A percentile compares a stretch with the other conserved stretches of the same genome.
phyloP scores from a whole-genome alignment of 441 rosid species.

The Breynia disticha region DNA sequence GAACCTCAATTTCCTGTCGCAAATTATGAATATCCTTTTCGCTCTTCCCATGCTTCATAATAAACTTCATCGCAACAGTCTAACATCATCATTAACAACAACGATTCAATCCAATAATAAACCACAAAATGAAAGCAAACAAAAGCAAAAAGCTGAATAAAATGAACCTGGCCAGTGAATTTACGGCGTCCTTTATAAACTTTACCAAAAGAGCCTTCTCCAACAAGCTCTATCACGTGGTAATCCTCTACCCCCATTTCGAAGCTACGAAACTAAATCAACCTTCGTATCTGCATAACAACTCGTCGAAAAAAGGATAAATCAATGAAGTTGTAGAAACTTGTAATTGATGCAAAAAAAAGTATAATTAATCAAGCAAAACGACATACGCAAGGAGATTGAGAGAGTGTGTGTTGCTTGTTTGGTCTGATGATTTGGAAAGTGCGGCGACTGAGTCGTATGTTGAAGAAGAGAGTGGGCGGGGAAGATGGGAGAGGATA shows the following conservation, averaged over 20 bases:
- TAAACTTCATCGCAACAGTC: constrained; percentile 99
- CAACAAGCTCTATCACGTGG: constrained; percentile 91
- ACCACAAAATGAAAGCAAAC: neutral
- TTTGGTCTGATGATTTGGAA: no score
- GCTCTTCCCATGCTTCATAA: constrained; percentile 89
- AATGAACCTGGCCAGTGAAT: constrained; percentile 74
- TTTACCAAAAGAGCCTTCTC: constrained; percentile 95
- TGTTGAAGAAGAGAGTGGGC: no score
- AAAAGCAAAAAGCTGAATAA: constrained; percentile 3
- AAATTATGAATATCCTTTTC: constrained; percentile 88
- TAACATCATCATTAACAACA: constrained; percentile 22
- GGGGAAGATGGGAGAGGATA: neutral
- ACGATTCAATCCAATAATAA: constrained; percentile 6
- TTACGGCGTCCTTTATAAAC: constrained; percentile 90
- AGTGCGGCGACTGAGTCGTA: no score
- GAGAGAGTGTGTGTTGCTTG: no score
- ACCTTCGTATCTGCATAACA: neutral
- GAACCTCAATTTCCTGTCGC: constrained; percentile 95
- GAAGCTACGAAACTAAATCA: neutral
- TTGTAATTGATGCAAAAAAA: no score
- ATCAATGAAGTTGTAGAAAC: neutral
- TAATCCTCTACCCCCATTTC: constrained; percentile 78
- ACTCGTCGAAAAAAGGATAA: neutral
- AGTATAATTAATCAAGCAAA: no score
- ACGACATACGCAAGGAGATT: no score